Conservation (phyloP, 129 eudicot species). For the Ambrosia trifida region DNA sequence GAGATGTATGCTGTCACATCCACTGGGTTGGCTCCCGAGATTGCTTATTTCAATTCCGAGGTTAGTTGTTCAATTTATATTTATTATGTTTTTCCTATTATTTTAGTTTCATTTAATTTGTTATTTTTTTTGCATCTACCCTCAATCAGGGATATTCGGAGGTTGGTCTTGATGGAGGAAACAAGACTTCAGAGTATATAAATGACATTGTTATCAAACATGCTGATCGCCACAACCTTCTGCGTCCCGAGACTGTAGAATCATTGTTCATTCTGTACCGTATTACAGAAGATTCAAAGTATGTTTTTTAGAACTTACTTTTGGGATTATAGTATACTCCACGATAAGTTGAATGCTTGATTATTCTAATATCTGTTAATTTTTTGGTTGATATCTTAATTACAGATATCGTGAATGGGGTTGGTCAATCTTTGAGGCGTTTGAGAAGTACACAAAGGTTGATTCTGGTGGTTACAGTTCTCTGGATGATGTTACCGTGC, state of each 20-base stretch:
- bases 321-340: constrained; percentile 9
- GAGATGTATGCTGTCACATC: constrained; percentile 92
- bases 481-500: constrained; percentile 82
- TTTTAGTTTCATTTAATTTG: background rate
- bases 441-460: constrained; percentile 88
- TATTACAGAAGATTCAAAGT: constrained; percentile 91
- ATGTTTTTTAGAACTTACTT: constrained; percentile 22
- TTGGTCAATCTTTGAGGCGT: constrained; percentile 93
- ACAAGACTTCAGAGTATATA: constrained; percentile 70
- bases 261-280: constrained; percentile 84
- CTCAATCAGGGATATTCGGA: constrained; percentile 59
- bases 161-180: constrained; percentile 84
- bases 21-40: constrained; percentile 96
- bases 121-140: constrained; percentile 17
- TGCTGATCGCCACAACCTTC: constrained; percentile 95
- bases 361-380: background rate
- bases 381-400: background rate
- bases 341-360: background rate
- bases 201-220: constrained; percentile 81
- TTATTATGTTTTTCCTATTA: background rate
- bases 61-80: constrained; percentile 37
- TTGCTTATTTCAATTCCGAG: constrained; percentile 79
- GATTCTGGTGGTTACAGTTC: constrained; percentile 91
- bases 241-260: constrained; percentile 97
- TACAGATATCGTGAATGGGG: constrained; percentile 96